These are phyloP conservation scores for Carallia pectinifolia DNA, from an alignment of 345 rosid species.

Conservation along the genomic window DNA sequence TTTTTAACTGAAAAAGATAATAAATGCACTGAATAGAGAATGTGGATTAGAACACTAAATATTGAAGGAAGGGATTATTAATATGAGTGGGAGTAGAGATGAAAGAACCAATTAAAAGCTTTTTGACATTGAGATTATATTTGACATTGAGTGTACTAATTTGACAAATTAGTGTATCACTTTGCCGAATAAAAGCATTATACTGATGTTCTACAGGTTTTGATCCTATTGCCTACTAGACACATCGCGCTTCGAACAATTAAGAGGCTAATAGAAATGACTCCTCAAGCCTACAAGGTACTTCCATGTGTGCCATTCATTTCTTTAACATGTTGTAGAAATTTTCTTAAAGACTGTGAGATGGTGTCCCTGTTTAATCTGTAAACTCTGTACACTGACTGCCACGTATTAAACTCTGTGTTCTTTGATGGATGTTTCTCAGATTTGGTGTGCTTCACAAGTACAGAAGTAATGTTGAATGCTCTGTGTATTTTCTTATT, in stretches of 20 bases:
- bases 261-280: conserved; percentile 71
- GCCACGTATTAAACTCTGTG: too few species aligned
- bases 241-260: conserved; percentile 66
- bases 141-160: neutral
- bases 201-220: conserved; percentile 45
- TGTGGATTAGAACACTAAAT: neutral
- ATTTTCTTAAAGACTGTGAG: neutral
- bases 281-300: conserved; percentile 76
- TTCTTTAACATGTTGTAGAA: conserved; percentile 10
- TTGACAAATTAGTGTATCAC: neutral
- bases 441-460: neutral
- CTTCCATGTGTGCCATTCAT: conserved; percentile 8
- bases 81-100: too few species aligned
- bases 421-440: neutral
- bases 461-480: neutral
- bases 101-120: too few species aligned
- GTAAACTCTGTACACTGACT: neutral
- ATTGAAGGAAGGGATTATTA: neutral
- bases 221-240: conserved; percentile 76
- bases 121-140: too few species aligned
- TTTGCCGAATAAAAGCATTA: conserved; percentile 11
- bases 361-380: neutral
- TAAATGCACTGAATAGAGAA: neutral
- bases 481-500: neutral
- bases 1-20: too few species aligned